phyloP scores from a whole-genome alignment of 2,329 filamentous ascomycete species.

The Pyricularia sp. region DNA sequence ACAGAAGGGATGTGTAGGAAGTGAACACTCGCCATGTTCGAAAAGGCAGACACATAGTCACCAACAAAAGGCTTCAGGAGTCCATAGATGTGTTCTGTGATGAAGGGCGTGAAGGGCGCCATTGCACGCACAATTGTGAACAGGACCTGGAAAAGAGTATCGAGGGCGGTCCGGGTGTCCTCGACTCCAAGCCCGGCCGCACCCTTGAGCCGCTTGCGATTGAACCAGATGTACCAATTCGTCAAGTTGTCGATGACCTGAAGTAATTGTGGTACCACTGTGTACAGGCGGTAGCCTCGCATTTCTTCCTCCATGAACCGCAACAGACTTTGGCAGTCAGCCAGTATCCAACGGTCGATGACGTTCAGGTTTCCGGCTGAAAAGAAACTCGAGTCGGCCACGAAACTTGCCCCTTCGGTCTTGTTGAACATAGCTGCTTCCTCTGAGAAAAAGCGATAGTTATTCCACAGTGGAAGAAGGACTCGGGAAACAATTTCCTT shows the following conservation, averaged over 20 bases:
- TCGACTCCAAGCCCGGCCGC: constrained; percentile 62
- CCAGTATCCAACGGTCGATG: constrained; percentile 94
- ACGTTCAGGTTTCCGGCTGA: constrained; percentile 47
- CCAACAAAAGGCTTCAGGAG: constrained; percentile 52
- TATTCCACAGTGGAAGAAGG: constrained; percentile 87
- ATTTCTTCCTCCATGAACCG: constrained; percentile 92
- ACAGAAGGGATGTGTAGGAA: constrained; percentile 88
- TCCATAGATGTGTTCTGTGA: constrained; percentile 88
- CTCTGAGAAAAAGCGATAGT: constrained; percentile 38
- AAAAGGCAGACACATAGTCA: constrained; percentile 47
- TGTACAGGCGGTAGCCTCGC: constrained; percentile 56
- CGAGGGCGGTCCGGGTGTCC: constrained; percentile 83
- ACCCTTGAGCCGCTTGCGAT: constrained; percentile 82
- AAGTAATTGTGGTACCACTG: constrained; percentile 80
- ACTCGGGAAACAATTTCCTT: constrained; percentile 94
- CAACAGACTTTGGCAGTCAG: constrained; percentile 81
- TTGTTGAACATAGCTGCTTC: not conserved
- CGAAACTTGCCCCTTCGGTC: not conserved
- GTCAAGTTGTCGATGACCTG: constrained; percentile 73
- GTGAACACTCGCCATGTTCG: constrained; percentile 76
- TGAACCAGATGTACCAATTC: constrained; percentile 97
- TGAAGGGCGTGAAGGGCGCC: constrained; percentile 90
- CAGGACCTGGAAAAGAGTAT: constrained; percentile 87
- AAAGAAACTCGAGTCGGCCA: not conserved
- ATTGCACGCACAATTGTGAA: constrained; percentile 82